Evolutionary conservation across 805 yeast genomes (phyloP), one percentile per base, ranked within the genome.

Genomic region (Pichia manshurica): DNA sequence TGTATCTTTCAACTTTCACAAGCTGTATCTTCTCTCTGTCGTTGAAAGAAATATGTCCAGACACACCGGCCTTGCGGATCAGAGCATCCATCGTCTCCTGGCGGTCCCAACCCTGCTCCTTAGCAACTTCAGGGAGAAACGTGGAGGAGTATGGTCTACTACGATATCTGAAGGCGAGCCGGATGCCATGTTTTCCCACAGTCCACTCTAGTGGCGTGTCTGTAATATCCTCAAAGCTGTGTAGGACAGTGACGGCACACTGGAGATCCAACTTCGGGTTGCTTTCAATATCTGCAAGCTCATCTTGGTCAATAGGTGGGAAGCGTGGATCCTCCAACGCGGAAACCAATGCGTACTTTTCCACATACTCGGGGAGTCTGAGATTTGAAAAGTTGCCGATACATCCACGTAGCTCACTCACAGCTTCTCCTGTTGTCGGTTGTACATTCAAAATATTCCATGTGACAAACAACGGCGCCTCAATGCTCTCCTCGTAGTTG

Each of bases 71-170:
- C 62, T 93, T 93, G 20, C 72, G 67, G 3, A 91, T 77, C 34
- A 95, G 71, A 54, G 86, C 75, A 50, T 70, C 70, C 47, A 91
- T 64, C 0, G 98, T 91, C 21, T 85, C 82, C 16, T 69, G 66
- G 56, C 84, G 76, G 54, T 74, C 75, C 96, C 96, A 88, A 1
- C 78, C 80, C 56, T 90, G 95, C 55, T 91, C 98, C 4, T 68
- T 73, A 20, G 96, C 95, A 1, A 93, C 98, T 37, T 81, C 85
- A 0, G 99, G 99, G 36, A 93, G 66, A 56, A 88, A 93, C 0
- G 98, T 93, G 0, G 97, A 88, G 43, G 83, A 77, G 22, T 45
- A 41, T 5, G 5, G 21, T 4, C 35, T 16, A 6, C 37, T 36
- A 5, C 12, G 6, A 25, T 45, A 41, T 3, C 16, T 10, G 20